Percentiles rank a stretch among this genome's conserved stretches.
These are phyloP conservation scores for Lojkania enalia DNA, from an alignment of 2,329 filamentous ascomycete species.

Conservation along the genomic window DNA sequence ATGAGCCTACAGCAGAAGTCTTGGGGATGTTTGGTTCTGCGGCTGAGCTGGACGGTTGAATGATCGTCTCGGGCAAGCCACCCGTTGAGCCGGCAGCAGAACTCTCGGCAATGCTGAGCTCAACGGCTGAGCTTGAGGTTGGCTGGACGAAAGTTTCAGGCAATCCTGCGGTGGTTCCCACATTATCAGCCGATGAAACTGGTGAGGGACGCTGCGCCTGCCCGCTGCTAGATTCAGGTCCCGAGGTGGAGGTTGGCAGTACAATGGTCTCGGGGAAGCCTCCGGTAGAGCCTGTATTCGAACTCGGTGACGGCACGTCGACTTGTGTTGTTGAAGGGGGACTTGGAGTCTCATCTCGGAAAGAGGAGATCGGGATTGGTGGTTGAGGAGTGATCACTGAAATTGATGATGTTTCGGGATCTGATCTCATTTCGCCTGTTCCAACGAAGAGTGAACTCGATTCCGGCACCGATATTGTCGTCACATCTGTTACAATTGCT, in stretches of 20 bases:
- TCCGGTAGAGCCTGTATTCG: neutral
- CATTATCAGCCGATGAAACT: too few relatives aligned
- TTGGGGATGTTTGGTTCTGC: neutral
- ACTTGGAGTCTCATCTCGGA: too few relatives aligned
- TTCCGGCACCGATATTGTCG: conserved; percentile 20
- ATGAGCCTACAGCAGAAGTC: neutral
- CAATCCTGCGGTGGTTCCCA: too few relatives aligned
- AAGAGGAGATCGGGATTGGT: conserved; percentile 2
- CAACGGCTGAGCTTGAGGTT: too few relatives aligned
- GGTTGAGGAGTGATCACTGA: conserved; percentile 6
- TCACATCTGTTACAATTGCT: conserved; percentile 20
- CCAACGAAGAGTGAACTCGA: conserved; percentile 3
- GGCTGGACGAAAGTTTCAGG: too few relatives aligned
- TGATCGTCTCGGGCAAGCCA: conserved; percentile 7
- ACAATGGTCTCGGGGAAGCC: conserved; percentile 1
- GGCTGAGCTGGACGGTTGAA: conserved; percentile 5
- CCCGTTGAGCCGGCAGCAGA: conserved; percentile 6
- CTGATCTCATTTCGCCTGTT: conserved; percentile 5
- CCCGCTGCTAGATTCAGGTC: neutral
- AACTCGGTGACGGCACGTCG: conserved; percentile 2
- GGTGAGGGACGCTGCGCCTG: too few relatives aligned
- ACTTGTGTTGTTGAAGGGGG: too few relatives aligned
- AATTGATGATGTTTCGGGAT: conserved; percentile 1
- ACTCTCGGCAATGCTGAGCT: too few relatives aligned
- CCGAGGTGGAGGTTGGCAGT: neutral